Evolutionary conservation across 1,284 basidiomycete genomes (phyloP).

Genomic region (Mrakiaceae sp.): DNA sequence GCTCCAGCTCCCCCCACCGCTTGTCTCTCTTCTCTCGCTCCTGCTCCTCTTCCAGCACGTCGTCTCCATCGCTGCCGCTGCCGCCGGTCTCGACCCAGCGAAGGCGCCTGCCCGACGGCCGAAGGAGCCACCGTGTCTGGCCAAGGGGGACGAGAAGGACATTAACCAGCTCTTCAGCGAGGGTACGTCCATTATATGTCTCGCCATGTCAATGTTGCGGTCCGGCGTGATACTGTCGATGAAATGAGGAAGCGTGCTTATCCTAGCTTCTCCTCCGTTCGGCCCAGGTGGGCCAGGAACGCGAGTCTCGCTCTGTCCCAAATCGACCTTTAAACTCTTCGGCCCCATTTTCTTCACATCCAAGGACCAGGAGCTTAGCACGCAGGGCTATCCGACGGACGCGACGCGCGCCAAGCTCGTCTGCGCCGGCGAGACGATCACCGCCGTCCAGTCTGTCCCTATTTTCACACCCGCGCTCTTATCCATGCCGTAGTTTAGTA

Average conservation of each 20-base stretch:
- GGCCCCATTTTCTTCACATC: slow-evolving; percentile 38
- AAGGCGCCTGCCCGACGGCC: neutral
- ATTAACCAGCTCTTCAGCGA: slow-evolving; percentile 15
- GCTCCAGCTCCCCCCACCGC: neutral
- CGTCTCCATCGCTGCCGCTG: neutral
- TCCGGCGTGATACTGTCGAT: too few relatives aligned
- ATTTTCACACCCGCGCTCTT: neutral
- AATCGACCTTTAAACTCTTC: slow-evolving; percentile 32
- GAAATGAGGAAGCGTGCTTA: neutral
- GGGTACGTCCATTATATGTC: slow-evolving; percentile 4
- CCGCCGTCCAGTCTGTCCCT: slow-evolving; percentile 27
- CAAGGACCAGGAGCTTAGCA: slow-evolving; percentile 39
- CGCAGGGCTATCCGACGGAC: slow-evolving; percentile 37
- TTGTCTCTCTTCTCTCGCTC: neutral
- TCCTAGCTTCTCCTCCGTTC: neutral
- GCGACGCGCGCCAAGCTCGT: slow-evolving; percentile 34
- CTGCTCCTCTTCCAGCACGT: neutral
- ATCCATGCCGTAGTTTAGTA: neutral
- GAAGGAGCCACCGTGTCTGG: neutral
- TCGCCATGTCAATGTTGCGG: too few relatives aligned
- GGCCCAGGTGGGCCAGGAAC: slow-evolving; percentile 32
- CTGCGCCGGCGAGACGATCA: slow-evolving; percentile 28
- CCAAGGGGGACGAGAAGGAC: slow-evolving; percentile 6
- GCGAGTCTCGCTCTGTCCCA: slow-evolving; percentile 37
- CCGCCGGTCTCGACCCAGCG: neutral